Conservation (phyloP, 2,329 filamentous ascomycete genomes). For the Aureobasidium sp. region DNA sequence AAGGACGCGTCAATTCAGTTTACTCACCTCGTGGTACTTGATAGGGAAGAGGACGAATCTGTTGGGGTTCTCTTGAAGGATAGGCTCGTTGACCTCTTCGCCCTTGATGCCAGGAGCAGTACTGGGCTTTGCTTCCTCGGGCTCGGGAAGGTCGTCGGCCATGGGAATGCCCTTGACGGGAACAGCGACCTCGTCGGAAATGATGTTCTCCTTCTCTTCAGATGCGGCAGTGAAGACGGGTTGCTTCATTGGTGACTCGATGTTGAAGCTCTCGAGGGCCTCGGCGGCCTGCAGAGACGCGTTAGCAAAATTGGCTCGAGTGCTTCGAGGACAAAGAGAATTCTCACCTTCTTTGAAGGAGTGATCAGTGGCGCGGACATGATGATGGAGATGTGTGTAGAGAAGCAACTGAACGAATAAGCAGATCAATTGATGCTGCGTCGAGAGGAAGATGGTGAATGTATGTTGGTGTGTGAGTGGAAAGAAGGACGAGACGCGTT, state of each 20-base stretch:
- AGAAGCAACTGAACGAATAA: conserved; percentile 14
- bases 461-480: neutral
- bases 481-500: neutral
- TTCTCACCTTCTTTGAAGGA: conserved; percentile 63
- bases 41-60: conserved; percentile 98
- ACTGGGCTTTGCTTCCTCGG: conserved; percentile 41
- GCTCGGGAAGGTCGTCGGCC: conserved; percentile 30
- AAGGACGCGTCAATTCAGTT: conserved; percentile 39
- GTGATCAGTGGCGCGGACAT: conserved; percentile 72
- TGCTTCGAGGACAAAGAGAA: conserved; percentile 27
- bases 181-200: conserved; percentile 50
- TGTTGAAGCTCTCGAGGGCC: conserved; percentile 81
- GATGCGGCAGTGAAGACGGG: conserved; percentile 60
- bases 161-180: conserved; percentile 47
- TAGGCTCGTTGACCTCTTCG: conserved; percentile 76
- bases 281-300: conserved; percentile 62
- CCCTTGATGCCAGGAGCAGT: conserved; percentile 49
- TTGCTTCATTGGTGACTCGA: conserved; percentile 91
- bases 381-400: conserved; percentile 13
- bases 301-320: conserved; percentile 33
- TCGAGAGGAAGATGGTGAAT: conserved; percentile 8
- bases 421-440: conserved; percentile 14
- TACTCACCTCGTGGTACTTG: conserved; percentile 95
- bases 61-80: conserved; percentile 90
- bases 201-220: conserved; percentile 75